Evolutionary conservation across 352 stramenopile genomes (phyloP), one percentile per base, ranked within the genome.

Genomic region (Pythium apleroticum): DNA sequence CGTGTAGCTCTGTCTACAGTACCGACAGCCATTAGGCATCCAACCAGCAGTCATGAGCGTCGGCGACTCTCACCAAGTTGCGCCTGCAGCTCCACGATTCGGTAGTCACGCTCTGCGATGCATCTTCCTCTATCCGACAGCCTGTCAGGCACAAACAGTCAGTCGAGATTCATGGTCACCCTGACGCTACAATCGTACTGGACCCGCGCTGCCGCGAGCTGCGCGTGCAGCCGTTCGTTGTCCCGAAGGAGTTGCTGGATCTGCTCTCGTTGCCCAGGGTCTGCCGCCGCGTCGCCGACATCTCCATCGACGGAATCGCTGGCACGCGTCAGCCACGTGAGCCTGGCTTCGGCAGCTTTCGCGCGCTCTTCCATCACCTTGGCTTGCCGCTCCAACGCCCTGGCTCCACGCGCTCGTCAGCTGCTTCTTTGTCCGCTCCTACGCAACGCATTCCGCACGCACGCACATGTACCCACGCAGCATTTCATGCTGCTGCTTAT

Each of bases 151-250:
- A 19, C n/a, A n/a, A 20, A n/a, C 22, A 12, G 6, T 28, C 22
- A 22, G 37, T 27, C 17, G 39, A 52, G 9, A 33, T 8, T 52
- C 17, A 11, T 11, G 24, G 19, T 8, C n/a, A 56, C 14, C 7
- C n/a, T 31, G 22, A 4, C 49, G 10, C 7, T 19, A 28, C 33
- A 33, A 28, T 31, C 66, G 55, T 27, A 80, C 73, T 77, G 62
- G 4, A 67, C 58, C 17, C 62, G 60, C 5, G 56, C 15, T 1
- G 25, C 35, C 15, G 61, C 49, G 0, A 73, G 55, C 28, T 74
- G 46, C 3, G 66, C 60, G 27, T 73, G 54, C 3, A 80, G 60
- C 5, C 57, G 63, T 48, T 73, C 73, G 59, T 77, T 77, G 45
- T 77, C 54, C 22, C 70, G 55, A 12, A 65, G 48, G 11, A 74